Conservation (phyloP, 352 stramenopile genomes). For the Globisporangium perplexum region DNA sequence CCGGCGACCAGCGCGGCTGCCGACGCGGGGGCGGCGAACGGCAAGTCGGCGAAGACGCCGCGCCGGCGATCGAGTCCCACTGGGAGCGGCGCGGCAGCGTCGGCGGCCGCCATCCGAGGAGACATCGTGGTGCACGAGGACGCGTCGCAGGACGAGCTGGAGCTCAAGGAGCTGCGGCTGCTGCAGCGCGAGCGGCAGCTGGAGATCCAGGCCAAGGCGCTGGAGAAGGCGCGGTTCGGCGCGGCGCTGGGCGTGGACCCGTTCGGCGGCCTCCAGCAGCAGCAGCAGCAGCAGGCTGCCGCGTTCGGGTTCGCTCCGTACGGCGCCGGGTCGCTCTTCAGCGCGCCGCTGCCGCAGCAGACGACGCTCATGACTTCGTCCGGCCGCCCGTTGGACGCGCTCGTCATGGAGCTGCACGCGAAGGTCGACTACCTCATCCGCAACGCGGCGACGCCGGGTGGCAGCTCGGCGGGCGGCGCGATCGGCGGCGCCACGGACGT, state of each 20-base stretch:
- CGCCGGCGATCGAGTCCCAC: slow-evolving; percentile 29
- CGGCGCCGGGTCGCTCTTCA: slow-evolving; percentile 4
- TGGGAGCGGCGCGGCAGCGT: slow-evolving; percentile 9
- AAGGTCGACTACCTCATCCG: slow-evolving; percentile 81
- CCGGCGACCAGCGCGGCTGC: too few species aligned
- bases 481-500: slow-evolving; percentile 46
- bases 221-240: slow-evolving; percentile 26
- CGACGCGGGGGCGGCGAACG: slow-evolving; percentile 5
- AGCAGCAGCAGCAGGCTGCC: slow-evolving; percentile 6
- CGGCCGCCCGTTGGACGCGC: slow-evolving; percentile 33
- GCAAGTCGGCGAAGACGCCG: slow-evolving; percentile 19
- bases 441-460: slow-evolving; percentile 27
- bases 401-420: slow-evolving; percentile 58
- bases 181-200: slow-evolving; percentile 48
- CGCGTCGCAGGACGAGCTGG: slow-evolving; percentile 39
- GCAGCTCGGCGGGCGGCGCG: slow-evolving; percentile 1
- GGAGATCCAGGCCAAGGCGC: slow-evolving; percentile 36
- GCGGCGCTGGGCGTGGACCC: slow-evolving; percentile 12
- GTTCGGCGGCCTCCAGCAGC: slow-evolving; percentile 19
- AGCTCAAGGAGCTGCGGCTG: slow-evolving; percentile 48
- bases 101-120: slow-evolving; percentile 10
- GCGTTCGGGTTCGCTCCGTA: slow-evolving; percentile 7
- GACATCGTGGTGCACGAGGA: slow-evolving; percentile 52
- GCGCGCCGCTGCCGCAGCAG: slow-evolving; percentile 18
- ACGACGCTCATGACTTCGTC: slow-evolving; percentile 18